Percentiles rank a stretch among this genome's conserved stretches.
Evolutionary conservation across 208 protist genomes (phyloP).

Genomic region (Trypanosomatidae sp.): DNA sequence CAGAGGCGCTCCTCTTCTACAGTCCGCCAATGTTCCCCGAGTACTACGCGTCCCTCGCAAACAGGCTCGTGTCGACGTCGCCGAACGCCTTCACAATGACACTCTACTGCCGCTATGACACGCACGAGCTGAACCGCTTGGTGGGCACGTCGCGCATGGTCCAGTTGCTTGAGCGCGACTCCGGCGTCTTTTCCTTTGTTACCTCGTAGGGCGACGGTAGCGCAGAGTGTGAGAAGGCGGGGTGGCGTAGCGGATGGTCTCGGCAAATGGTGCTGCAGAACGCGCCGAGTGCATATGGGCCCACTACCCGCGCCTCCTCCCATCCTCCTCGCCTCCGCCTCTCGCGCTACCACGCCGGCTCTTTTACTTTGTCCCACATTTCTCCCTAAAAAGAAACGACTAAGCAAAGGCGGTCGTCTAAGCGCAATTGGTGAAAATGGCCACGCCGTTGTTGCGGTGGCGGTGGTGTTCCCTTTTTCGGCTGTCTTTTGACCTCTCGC

Average conservation of each 20-base stretch:
- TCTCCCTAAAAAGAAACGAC: not conserved
- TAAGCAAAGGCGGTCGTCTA: not conserved
- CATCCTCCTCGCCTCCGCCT: not conserved
- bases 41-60: slow-evolving; percentile 95
- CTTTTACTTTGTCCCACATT: not conserved
- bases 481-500: not conserved
- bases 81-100: slow-evolving; percentile 85
- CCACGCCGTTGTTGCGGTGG: too few species aligned
- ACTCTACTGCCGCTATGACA: slow-evolving; percentile 93
- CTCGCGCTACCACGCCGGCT: not conserved
- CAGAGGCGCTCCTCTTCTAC: slow-evolving; percentile 95
- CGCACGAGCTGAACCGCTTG: slow-evolving; percentile 90
- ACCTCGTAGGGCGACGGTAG: slow-evolving; percentile 37
- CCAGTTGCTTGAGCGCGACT: slow-evolving; percentile 76
- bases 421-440: too few species aligned
- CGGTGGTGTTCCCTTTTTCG: too few species aligned
- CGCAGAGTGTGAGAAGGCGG: not conserved
- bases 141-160: slow-evolving; percentile 83
- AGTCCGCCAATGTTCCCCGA: slow-evolving; percentile 90
- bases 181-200: slow-evolving; percentile 80
- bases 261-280: not conserved
- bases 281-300: not conserved
- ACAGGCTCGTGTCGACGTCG: slow-evolving; percentile 67
- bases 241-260: not conserved
- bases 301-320: not conserved